These are phyloP conservation scores for Brassica balearica DNA, from an alignment of 441 rosid genomes.

Conservation along the genomic window DNA sequence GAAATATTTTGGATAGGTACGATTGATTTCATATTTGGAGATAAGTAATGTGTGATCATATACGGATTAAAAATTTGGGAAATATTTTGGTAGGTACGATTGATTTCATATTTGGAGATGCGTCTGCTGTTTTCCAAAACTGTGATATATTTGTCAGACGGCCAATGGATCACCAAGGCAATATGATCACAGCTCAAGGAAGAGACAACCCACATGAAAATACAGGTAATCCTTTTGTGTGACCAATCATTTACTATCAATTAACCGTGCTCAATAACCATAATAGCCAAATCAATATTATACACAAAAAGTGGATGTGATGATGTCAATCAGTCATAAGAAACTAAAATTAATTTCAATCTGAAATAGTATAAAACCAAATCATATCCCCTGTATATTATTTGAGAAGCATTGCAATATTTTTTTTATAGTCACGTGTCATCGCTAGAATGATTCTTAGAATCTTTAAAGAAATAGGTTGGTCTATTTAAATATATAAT, in stretches of 20 bases:
- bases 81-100: slow-evolving; percentile 47
- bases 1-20: slow-evolving; percentile 43
- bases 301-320: not conserved
- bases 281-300: not conserved
- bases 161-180: slow-evolving; percentile 61
- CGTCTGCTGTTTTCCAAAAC: slow-evolving; percentile 59
- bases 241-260: not conserved
- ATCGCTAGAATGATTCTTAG: too few relatives aligned
- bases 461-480: too few relatives aligned
- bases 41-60: slow-evolving; percentile 26
- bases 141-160: slow-evolving; percentile 63
- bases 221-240: slow-evolving; percentile 44
- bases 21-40: slow-evolving; percentile 71
- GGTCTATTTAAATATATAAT: too few relatives aligned
- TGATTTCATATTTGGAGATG: slow-evolving; percentile 75
- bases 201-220: slow-evolving; percentile 54
- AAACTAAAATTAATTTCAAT: not conserved
- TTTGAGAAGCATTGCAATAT: too few relatives aligned
- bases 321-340: not conserved
- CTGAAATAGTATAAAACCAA: not conserved
- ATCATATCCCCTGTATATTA: too few relatives aligned
- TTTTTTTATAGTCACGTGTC: too few relatives aligned
- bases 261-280: not conserved
- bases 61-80: not conserved
- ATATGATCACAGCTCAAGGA: slow-evolving; percentile 67